Base-by-base conservation (phyloP, 768 basidiomycete genomes). In the Trametes elegans region DNA sequence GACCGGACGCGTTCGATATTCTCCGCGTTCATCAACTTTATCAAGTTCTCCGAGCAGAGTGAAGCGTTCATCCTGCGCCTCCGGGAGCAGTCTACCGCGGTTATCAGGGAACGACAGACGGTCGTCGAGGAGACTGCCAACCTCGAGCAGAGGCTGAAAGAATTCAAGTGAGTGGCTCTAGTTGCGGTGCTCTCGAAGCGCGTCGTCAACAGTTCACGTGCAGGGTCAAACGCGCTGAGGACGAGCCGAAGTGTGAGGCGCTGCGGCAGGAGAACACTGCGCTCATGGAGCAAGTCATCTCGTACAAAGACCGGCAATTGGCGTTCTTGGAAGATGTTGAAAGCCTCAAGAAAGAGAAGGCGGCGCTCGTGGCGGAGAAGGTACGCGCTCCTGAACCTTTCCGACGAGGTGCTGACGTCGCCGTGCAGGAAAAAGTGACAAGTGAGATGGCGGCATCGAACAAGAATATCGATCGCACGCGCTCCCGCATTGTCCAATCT, bases 11-110 rank as follows among this genome's bases (percentile, higher is more conserved):
- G 87, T 26, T 76, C 80, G 48, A 75, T 89, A 35, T 80, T 97
- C 59, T 91, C 90, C 31, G 92, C 88, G 2, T 88, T 96, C 62
- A 90, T 95, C 75, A 97, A 97, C 71, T 92, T 95, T 68, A 82
- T 93, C 70, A 92, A 91, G 70, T 96, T 94, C 69, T 85, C 84
- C 13, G 88, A 86, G 61, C 88, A 91, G 61, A 85, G 83, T 62
- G 76, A 80, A 35, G 69, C 77, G 2, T 84, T 88, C 56, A 75
- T 88, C 16, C 74, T 75, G 51, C 76, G 79, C n/a, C 71, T 93
- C 23, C 79, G 83, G 38, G 80, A 84, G 11, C 75, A 78, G 54
- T 85, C 84, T 10, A 70, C 82, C 16, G 69, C 76, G 11, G 64
- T 88, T 24, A 73, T 82, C 44, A 70, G 81, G 28, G 84, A 91